These are phyloP conservation scores for Nakataea oryzae DNA, from an alignment of 2,329 filamentous ascomycete species.

Conservation along the genomic window DNA sequence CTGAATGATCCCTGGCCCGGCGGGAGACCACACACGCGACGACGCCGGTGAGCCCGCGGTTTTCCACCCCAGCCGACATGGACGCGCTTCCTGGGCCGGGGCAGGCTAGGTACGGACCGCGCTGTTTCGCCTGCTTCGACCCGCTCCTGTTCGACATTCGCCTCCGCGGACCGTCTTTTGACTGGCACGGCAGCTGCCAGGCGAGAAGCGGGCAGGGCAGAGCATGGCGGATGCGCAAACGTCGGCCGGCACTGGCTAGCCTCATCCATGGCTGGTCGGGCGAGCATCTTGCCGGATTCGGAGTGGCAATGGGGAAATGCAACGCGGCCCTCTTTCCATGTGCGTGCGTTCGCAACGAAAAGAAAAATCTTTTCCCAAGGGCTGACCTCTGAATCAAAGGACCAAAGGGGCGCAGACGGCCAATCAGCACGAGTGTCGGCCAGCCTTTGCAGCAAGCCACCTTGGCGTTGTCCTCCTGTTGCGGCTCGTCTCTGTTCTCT, in stretches of 20 bases:
- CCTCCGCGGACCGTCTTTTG: no score
- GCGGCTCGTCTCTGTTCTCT: no score
- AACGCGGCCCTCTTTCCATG: not conserved
- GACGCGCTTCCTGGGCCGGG: no score
- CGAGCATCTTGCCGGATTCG: not conserved
- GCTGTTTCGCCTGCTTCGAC: not conserved
- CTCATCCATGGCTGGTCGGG: not conserved
- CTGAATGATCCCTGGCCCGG: not conserved
- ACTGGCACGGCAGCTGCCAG: no score
- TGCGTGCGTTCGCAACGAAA: no score
- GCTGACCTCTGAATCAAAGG: not conserved
- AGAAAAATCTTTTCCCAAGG: not conserved
- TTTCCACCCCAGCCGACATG: no score
- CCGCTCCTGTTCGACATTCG: not conserved
- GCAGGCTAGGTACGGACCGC: not conserved
- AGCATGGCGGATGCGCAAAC: not conserved
- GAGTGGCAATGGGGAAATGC: not conserved
- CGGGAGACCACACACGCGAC: not conserved
- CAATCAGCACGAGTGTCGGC: not conserved
- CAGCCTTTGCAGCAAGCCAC: slow-evolving; percentile 1
- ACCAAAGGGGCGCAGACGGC: not conserved
- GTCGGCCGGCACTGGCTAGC: not conserved
- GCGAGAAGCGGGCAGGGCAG: not conserved
- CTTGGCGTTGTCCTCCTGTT: slow-evolving; percentile 8
- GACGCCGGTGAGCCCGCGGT: not conserved